Percentiles rank a stretch among this genome's conserved stretches.
Conservation (phyloP, 371 early-diverging fungal species). For the Cokeromyces recurvatus region DNA sequence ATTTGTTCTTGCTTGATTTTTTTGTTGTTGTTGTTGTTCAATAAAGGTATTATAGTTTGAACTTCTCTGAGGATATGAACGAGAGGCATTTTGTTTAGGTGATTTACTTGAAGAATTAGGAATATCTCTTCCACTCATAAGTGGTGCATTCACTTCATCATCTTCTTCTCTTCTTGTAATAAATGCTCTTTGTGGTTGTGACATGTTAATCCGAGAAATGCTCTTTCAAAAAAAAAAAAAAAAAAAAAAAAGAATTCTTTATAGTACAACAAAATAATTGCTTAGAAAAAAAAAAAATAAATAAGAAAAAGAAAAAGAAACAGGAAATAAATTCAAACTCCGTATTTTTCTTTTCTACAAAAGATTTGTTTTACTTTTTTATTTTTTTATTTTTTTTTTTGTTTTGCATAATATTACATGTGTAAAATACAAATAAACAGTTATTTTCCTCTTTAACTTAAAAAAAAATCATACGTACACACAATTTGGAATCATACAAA, state of each 20-base stretch:
- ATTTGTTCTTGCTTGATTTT: not conserved
- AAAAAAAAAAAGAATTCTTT: no score
- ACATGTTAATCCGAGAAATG: no score
- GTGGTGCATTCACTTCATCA: conserved; percentile 6
- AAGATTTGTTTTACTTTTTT: no score
- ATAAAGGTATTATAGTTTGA: conserved; percentile 18
- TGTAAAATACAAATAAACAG: no score
- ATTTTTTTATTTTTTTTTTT: no score
- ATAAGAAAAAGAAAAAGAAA: not conserved
- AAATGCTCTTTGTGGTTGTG: conserved; percentile 7
- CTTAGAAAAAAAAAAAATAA: not conserved
- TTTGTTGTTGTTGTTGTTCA: conserved; percentile 5
- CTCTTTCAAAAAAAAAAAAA: conserved; percentile 11
- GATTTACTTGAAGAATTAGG: conserved; percentile 1
- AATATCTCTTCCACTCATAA: conserved; percentile 8
- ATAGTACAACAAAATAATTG: no score
- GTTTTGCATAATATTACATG: no score
- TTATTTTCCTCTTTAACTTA: no score
- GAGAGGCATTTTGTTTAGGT: conserved; percentile 11
- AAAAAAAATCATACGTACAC: no score
- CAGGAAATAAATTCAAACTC: not conserved
- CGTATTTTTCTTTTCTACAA: no score
- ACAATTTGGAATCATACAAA: no score
- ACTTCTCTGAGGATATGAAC: conserved; percentile 14
- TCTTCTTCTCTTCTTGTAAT: conserved; percentile 13